These are phyloP conservation scores for Solanum etuberosum DNA, from an alignment of 257 asterid genomes.

Conservation along the genomic window DNA sequence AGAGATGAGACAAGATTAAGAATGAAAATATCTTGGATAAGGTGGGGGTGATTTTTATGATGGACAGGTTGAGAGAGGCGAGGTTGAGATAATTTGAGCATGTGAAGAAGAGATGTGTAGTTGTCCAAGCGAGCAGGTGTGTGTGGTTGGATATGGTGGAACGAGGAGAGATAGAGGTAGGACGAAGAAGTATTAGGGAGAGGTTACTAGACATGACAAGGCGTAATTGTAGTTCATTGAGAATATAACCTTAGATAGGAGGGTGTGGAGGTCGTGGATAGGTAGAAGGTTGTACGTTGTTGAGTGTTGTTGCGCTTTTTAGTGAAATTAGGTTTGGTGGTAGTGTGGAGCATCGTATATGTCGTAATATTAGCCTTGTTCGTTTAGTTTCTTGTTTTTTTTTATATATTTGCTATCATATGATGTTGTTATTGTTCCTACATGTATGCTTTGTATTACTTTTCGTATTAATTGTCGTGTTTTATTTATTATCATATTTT, in stretches of 20 bases:
- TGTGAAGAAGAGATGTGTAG: background rate
- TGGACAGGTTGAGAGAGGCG: rapidly evolving
- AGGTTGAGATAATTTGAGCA: background rate
- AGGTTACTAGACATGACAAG: background rate
- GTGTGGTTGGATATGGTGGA: background rate
- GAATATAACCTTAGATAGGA: background rate
- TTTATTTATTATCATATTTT: no score
- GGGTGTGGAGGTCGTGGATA: background rate
- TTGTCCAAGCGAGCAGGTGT: rapidly evolving
- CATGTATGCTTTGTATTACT: background rate
- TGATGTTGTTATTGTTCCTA: background rate
- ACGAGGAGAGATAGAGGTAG: no score
- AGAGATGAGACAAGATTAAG: background rate
- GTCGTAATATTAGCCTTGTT: background rate
- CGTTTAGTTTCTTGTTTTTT: background rate
- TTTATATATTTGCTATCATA: rapidly evolving
- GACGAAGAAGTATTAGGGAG: rapidly evolving
- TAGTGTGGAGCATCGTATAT: background rate
- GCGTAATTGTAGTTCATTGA: rapidly evolving
- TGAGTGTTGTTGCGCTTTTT: rapidly evolving
- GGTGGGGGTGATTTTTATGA: rapidly evolving
- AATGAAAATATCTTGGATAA: rapidly evolving
- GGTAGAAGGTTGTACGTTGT: background rate
- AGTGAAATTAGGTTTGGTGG: rapidly evolving
- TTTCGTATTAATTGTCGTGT: no score